Evolutionary conservation across 768 basidiomycete genomes (phyloP).

Genomic region (Tulasnella sp.): DNA sequence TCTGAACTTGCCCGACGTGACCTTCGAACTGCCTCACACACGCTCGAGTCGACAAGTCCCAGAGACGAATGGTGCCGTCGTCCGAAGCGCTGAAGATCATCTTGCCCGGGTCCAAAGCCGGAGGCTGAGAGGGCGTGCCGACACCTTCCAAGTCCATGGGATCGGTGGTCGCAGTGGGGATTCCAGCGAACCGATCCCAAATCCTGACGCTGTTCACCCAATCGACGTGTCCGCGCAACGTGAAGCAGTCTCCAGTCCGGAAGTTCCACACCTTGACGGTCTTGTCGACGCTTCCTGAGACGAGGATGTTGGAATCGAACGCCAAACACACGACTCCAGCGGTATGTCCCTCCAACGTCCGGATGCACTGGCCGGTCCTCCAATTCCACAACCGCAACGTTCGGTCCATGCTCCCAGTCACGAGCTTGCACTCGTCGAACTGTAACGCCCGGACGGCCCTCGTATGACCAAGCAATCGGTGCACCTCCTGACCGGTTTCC

Average conservation of each 20-base stretch:
- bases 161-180: constrained; percentile 31
- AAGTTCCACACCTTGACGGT: constrained; percentile 96
- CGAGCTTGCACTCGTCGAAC: constrained; percentile 91
- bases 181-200: constrained; percentile 65
- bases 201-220: constrained; percentile 95
- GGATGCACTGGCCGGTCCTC: constrained; percentile 81
- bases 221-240: constrained; percentile 85
- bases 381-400: constrained; percentile 97
- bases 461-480: constrained; percentile 83
- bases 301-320: constrained; percentile 88
- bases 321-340: constrained; percentile 88
- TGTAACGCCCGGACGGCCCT: constrained; percentile 89
- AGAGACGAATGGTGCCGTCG: constrained; percentile 87
- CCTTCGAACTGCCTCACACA: constrained; percentile 83
- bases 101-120: constrained; percentile 54
- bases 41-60: constrained; percentile 78
- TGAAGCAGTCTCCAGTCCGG: constrained; percentile 85
- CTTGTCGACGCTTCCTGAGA: constrained; percentile 89
- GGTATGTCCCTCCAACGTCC: constrained; percentile 84
- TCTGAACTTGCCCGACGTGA: constrained; percentile 94
- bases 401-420: constrained; percentile 95
- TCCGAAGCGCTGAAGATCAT: constrained; percentile 98
- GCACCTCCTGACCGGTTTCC: constrained; percentile 80
- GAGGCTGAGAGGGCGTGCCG: constrained; percentile 26
- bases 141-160: background rate